phyloP scores from a whole-genome alignment of 2,329 filamentous ascomycete genomes.

The Colletotrichum tanaceti region DNA sequence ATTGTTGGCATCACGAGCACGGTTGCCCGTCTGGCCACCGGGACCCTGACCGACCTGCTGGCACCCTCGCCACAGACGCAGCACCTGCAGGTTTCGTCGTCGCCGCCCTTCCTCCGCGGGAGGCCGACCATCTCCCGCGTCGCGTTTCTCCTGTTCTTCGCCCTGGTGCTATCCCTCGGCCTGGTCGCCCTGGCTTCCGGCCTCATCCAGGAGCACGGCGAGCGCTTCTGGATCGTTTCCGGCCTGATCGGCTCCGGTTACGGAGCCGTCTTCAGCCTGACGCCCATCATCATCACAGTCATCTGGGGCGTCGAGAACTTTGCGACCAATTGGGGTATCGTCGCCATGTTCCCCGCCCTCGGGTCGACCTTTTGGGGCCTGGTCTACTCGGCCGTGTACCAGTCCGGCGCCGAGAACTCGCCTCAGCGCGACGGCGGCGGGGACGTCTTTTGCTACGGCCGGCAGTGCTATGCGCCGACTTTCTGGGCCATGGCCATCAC shows the following conservation, averaged over 20 bases:
- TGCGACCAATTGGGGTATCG: slow-evolving; percentile 96
- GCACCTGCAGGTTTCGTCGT: slow-evolving; percentile 60
- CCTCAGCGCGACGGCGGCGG: slow-evolving; percentile 51
- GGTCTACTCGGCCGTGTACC: slow-evolving; percentile 86
- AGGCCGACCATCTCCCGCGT: slow-evolving; percentile 79
- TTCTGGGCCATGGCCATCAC: slow-evolving; percentile 89
- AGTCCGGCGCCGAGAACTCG: slow-evolving; percentile 68
- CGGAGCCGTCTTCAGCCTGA: slow-evolving; percentile 88
- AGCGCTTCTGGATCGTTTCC: slow-evolving; percentile 88
- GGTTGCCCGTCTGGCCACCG: slow-evolving; percentile 87
- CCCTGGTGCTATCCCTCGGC: slow-evolving; percentile 78
- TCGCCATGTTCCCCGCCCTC: slow-evolving; percentile 89
- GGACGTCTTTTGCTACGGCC: slow-evolving; percentile 81
- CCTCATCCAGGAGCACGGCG: slow-evolving; percentile 76
- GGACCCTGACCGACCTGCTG: slow-evolving; percentile 87
- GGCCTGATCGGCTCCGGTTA: slow-evolving; percentile 90
- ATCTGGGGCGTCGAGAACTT: slow-evolving; percentile 99
- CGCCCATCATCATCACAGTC: slow-evolving; percentile 92
- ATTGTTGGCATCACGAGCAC: slow-evolving; percentile 93
- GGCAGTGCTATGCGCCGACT: slow-evolving; percentile 80
- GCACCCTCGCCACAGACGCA: slow-evolving; percentile 75
- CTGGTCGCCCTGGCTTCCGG: slow-evolving; percentile 84
- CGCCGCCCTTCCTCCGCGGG: slow-evolving; percentile 38
- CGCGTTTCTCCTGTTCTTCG: slow-evolving; percentile 80
- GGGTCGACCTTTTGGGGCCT: slow-evolving; percentile 92